These are phyloP conservation scores for Jamesozyma gamospora DNA, from an alignment of 805 yeast species.

Conservation along the genomic window DNA sequence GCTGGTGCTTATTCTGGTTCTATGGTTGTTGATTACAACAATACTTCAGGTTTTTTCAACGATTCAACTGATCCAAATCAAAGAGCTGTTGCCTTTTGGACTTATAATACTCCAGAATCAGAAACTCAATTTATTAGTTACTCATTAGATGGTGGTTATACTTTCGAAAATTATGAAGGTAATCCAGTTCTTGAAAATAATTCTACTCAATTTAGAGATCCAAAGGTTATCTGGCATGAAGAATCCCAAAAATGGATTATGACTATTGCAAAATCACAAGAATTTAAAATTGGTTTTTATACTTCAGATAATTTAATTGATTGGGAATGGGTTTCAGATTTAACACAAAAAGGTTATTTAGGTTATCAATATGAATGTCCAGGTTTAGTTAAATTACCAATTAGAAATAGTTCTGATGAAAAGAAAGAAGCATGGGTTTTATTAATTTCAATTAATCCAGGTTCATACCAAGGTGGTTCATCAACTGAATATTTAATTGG, in stretches of 20 bases:
- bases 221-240: constrained; percentile 2
- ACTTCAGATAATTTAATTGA: not conserved
- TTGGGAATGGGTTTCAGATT: not conserved
- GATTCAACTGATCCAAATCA: constrained; percentile 1
- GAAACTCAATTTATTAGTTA: constrained; percentile 1
- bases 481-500: constrained; percentile 1
- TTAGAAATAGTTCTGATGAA: not conserved
- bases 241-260: constrained; percentile 2
- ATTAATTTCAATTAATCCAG: constrained; percentile 2
- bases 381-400: not conserved
- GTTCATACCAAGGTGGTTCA: constrained; percentile 1
- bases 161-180: not conserved
- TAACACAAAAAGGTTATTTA: not conserved
- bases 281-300: constrained; percentile 1
- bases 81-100: constrained; percentile 2
- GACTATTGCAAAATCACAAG: constrained; percentile 1
- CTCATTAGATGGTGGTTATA: constrained; percentile 1
- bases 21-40: constrained; percentile 1
- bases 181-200: not conserved
- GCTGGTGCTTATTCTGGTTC: constrained; percentile 2
- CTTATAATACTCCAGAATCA: constrained; percentile 1
- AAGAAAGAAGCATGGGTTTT: not conserved
- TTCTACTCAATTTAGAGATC: constrained; percentile 2
- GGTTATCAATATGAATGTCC: constrained; percentile 2
- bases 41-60: constrained; percentile 1